A percentile compares a stretch with the other conserved stretches of the same genome.
Conservation (phyloP, 179 eudicot species). For the Monotropa hypopitys region DNA sequence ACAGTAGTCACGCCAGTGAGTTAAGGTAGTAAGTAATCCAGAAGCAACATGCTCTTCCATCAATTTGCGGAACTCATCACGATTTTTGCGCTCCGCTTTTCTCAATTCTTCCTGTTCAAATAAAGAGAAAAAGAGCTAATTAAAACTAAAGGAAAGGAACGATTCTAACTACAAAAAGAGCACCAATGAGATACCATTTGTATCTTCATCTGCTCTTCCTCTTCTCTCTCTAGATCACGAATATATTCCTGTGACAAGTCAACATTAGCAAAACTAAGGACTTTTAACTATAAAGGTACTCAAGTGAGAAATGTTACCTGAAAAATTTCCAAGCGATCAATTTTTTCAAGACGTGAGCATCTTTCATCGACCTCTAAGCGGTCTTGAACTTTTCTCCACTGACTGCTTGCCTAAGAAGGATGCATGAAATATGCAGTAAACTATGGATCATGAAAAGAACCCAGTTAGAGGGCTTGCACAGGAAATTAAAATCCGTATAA, state of each 20-base stretch:
- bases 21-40: constrained; percentile 54
- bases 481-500: constrained; percentile 5
- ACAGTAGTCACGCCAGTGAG: constrained; percentile 83
- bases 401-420: constrained; percentile 67
- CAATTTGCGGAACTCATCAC: constrained; percentile 90
- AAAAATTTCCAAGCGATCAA: constrained; percentile 78
- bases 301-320: constrained; percentile 36
- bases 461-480: neutral
- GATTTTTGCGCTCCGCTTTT: constrained; percentile 81
- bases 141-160: neutral
- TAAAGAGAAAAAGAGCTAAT: neutral
- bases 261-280: neutral
- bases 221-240: constrained; percentile 85
- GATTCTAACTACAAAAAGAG: neutral
- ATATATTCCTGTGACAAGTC: constrained; percentile 53
- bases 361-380: constrained; percentile 88
- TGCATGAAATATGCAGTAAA: constrained; percentile 4
- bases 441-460: constrained; percentile 1
- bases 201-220: constrained; percentile 82
- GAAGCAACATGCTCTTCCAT: constrained; percentile 75
- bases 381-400: constrained; percentile 94
- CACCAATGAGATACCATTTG: constrained; percentile 39
- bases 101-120: constrained; percentile 64
- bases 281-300: neutral
- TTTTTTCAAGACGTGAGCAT: constrained; percentile 76